Base-by-base conservation (phyloP, 805 yeast species). In the Komagataella pseudopastoris region DNA sequence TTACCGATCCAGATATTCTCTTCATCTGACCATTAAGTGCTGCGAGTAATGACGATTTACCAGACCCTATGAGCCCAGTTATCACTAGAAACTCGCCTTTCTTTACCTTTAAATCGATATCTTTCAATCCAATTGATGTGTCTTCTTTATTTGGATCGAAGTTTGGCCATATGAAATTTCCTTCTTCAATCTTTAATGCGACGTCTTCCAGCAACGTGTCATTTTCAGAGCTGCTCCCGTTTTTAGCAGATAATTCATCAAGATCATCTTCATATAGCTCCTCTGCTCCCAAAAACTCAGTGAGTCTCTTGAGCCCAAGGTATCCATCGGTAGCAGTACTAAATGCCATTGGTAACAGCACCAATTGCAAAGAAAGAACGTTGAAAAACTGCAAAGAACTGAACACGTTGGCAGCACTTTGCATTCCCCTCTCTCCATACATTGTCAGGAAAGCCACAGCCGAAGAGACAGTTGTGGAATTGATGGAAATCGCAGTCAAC, bases 31-130 rank as follows among this genome's bases (percentile, higher is more conserved):
- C 95, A 6, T 85, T 71, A 50, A 88, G 66, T 0, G 95, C 89
- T 57, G 71, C 73, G 49, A 88, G 68, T 23, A 88, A 67, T 0
- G 93, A 84, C 0, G 90, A 71, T 61, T 88, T 88, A 52, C 96
- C 95, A 1, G 88, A 74, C 8, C 95, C 95, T 58, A 86, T 82
- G 2, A 80, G 65, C 17, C 95, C 95, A 0, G 88, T 83, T 17
- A 85, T 72, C 51, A 83, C 80, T 6, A 86, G 65, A 48, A 87
- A 76, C 58, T 85, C 91, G 12, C 85, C 84, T 52, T 75, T 75
- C 49, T 70, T 63, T 47, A 86, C 67, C 1, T 64, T 59, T 30
- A 86, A 65, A 54, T 77, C 68, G 51, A 85, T 63, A 59, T 84
- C 58, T 44, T 60, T 53, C 63, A 81, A 61, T 57, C 88, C 77